phyloP scores from a whole-genome alignment of 2,329 filamentous ascomycete genomes.

The Pochonia chlamydosporia region DNA sequence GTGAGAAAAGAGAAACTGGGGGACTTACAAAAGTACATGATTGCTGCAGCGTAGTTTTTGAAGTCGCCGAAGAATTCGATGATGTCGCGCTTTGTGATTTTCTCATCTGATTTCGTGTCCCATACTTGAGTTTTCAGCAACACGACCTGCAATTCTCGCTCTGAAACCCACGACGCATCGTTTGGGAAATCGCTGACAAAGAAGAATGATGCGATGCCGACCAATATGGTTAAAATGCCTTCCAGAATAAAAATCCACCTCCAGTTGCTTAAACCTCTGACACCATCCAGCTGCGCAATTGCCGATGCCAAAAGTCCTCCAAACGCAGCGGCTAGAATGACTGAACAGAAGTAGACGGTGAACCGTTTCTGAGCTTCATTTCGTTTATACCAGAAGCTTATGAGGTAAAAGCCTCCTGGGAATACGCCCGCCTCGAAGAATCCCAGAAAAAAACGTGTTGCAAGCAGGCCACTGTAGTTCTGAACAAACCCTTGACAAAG shows the following conservation, averaged over 20 bases:
- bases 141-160: slow-evolving; percentile 42
- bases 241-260: slow-evolving; percentile 33
- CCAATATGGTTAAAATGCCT: slow-evolving; percentile 58
- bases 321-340: slow-evolving; percentile 61
- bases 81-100: slow-evolving; percentile 27
- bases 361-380: slow-evolving; percentile 39
- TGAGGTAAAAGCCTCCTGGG: slow-evolving; percentile 52
- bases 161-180: slow-evolving; percentile 60
- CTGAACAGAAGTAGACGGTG: slow-evolving; percentile 60
- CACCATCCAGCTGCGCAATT: slow-evolving; percentile 57
- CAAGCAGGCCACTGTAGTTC: slow-evolving; percentile 14
- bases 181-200: slow-evolving; percentile 72
- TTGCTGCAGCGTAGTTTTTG: slow-evolving; percentile 55
- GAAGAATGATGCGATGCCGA: slow-evolving; percentile 61
- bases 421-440: slow-evolving; percentile 37
- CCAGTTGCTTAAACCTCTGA: slow-evolving; percentile 45
- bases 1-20: slow-evolving; percentile 22
- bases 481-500: slow-evolving; percentile 7
- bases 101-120: slow-evolving; percentile 34
- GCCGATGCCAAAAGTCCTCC: slow-evolving; percentile 62
- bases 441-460: slow-evolving; percentile 15
- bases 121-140: slow-evolving; percentile 35
- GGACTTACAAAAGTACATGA: slow-evolving; percentile 35
- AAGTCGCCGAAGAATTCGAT: slow-evolving; percentile 66
- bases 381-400: slow-evolving; percentile 58